A percentile compares a stretch with the other conserved stretches of the same genome.
These are phyloP conservation scores for Stipa capillata DNA, from an alignment of 176 grass and related monocot genomes.

Conservation along the genomic window DNA sequence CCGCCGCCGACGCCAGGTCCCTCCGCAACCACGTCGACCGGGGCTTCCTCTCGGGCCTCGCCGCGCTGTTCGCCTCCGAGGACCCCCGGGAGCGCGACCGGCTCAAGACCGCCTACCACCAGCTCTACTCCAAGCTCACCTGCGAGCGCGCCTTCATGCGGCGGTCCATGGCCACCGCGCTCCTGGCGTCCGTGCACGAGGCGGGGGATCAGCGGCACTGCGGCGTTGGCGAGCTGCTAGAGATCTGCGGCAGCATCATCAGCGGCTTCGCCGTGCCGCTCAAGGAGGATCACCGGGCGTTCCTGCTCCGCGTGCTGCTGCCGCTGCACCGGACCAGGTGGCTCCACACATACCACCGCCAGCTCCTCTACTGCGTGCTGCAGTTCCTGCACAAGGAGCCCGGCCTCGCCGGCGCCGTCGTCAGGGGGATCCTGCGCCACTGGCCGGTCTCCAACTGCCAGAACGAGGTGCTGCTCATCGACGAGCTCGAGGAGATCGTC, in stretches of 20 bases:
- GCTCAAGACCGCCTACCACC: slow-evolving; percentile 68
- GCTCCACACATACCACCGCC: slow-evolving; percentile 53
- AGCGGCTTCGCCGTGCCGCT: slow-evolving; percentile 76
- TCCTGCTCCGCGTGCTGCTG: slow-evolving; percentile 65
- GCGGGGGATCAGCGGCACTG: no score
- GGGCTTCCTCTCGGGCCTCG: slow-evolving; percentile 45
- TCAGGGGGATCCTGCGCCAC: slow-evolving; percentile 33
- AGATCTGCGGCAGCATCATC: slow-evolving; percentile 94
- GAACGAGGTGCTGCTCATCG: slow-evolving; percentile 86
- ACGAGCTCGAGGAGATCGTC: slow-evolving; percentile 74
- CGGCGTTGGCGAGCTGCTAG: slow-evolving; percentile 63
- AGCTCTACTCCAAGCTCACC: slow-evolving; percentile 73
- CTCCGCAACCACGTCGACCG: slow-evolving; percentile 54
- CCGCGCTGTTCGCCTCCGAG: slow-evolving; percentile 62
- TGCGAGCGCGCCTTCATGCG: slow-evolving; percentile 73
- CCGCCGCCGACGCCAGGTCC: slow-evolving; percentile 10
- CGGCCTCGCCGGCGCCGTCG: slow-evolving; percentile 25
- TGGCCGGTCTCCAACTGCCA: slow-evolving; percentile 79
- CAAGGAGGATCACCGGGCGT: slow-evolving; percentile 70
- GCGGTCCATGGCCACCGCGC: slow-evolving; percentile 36
- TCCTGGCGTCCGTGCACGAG: slow-evolving; percentile 45
- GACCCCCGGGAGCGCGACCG: slow-evolving; percentile 73
- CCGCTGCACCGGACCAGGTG: slow-evolving; percentile 63
- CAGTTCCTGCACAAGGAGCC: slow-evolving; percentile 73
- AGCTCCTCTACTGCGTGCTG: slow-evolving; percentile 73